These are phyloP conservation scores for Glonium stellatum DNA, from an alignment of 495 filamentous ascomycete genomes.

Conservation along the genomic window DNA sequence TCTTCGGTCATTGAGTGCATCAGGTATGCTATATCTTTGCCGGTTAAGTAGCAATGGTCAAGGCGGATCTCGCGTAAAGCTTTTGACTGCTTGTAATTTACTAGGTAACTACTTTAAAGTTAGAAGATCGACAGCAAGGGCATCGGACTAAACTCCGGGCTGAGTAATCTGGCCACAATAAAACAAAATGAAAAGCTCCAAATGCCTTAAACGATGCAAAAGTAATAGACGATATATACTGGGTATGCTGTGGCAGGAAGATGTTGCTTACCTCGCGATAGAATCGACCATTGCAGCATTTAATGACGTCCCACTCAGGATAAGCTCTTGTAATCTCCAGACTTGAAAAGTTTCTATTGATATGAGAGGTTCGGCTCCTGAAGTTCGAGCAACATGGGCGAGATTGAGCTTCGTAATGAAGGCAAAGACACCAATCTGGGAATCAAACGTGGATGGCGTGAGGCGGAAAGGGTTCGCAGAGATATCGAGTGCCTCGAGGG, in stretches of 20 bases:
- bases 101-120: slow-evolving; percentile 15
- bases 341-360: slow-evolving; percentile 58
- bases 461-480: slow-evolving; percentile 69
- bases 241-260: background rate
- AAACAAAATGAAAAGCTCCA: background rate
- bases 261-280: slow-evolving; percentile 31
- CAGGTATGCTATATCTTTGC: slow-evolving; percentile 68
- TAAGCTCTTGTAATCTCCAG: slow-evolving; percentile 71
- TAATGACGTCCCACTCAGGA: slow-evolving; percentile 58
- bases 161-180: background rate
- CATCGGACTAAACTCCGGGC: background rate
- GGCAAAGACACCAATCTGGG: slow-evolving; percentile 59
- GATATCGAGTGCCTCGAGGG: slow-evolving; percentile 69
- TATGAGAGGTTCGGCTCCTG: slow-evolving; percentile 57
- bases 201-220: background rate
- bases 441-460: slow-evolving; percentile 54
- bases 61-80: slow-evolving; percentile 62
- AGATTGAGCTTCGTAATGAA: slow-evolving; percentile 66
- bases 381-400: slow-evolving; percentile 58
- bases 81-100: slow-evolving; percentile 47
- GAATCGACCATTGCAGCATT: slow-evolving; percentile 40
- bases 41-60: slow-evolving; percentile 73
- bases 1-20: slow-evolving; percentile 60
- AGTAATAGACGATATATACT: background rate
- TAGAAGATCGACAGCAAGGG: background rate